Evolutionary conservation across 305 asterid species (phyloP).

Genomic region (Euphrasia arctica): DNA sequence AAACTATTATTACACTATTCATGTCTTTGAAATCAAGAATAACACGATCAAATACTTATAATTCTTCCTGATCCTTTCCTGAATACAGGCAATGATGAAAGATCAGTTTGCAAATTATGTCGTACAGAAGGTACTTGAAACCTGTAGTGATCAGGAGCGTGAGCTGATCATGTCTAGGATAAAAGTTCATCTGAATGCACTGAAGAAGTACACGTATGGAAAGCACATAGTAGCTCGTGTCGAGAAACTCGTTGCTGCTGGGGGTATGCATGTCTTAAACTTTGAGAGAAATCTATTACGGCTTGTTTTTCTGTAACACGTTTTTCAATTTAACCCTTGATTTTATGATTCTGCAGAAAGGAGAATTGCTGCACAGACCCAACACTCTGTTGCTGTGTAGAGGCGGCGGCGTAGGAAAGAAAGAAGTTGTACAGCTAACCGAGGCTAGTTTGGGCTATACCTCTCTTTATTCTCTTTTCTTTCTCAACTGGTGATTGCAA

Average conservation of each 20-base stretch:
- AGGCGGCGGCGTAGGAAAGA: slow-evolving; percentile 43
- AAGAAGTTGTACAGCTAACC: slow-evolving; percentile 88
- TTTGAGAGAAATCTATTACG: not conserved
- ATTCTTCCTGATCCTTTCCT: slow-evolving; percentile 5
- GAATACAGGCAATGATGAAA: slow-evolving; percentile 70
- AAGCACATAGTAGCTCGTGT: slow-evolving; percentile 73
- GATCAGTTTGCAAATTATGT: slow-evolving; percentile 68
- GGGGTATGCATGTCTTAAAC: slow-evolving; percentile 35
- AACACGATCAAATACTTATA: slow-evolving; percentile 7
- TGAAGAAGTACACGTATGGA: slow-evolving; percentile 64
- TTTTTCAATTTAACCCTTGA: not conserved
- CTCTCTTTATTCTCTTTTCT: slow-evolving; percentile 40
- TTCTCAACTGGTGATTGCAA: slow-evolving; percentile 45
- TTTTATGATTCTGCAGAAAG: slow-evolving; percentile 57
- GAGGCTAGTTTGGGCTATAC: slow-evolving; percentile 59
- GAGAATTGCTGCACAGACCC: slow-evolving; percentile 74
- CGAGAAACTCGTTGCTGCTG: slow-evolving; percentile 69
- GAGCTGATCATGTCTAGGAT: slow-evolving; percentile 59
- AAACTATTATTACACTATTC: not conserved
- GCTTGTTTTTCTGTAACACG: not conserved
- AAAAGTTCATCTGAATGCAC: slow-evolving; percentile 63
- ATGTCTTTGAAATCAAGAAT: not conserved
- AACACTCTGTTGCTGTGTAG: slow-evolving; percentile 40
- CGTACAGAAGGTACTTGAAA: slow-evolving; percentile 66
- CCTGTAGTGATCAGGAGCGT: slow-evolving; percentile 69